A percentile compares a stretch with the other conserved stretches of the same genome.
phyloP scores from a whole-genome alignment of 1,139 yeast species.

The Zhuliangozyma parablackwelliae region DNA sequence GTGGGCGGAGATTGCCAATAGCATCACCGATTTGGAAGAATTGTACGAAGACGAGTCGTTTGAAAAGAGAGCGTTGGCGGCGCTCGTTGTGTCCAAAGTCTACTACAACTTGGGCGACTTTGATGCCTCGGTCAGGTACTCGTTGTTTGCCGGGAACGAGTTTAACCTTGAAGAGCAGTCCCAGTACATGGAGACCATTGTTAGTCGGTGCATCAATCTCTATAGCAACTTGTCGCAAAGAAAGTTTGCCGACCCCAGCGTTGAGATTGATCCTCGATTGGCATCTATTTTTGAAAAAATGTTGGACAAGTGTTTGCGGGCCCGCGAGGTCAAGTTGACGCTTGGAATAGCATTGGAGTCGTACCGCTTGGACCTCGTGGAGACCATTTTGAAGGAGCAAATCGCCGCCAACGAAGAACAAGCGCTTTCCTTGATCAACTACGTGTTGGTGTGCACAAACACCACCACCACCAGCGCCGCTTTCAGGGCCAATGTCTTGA shows the following conservation, averaged over 20 bases:
- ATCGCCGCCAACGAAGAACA: conserved; percentile 35
- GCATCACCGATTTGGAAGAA: conserved; percentile 81
- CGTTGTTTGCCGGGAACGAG: conserved; percentile 77
- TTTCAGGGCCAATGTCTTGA: conserved; percentile 64
- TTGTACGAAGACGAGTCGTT: conserved; percentile 81
- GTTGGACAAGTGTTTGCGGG: conserved; percentile 72
- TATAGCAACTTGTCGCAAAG: conserved; percentile 66
- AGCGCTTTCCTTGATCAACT: conserved; percentile 58
- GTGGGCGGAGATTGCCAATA: conserved; percentile 97
- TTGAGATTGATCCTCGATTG: conserved; percentile 58
- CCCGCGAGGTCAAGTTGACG: conserved; percentile 75
- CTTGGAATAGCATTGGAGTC: conserved; percentile 90
- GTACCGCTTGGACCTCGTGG: conserved; percentile 77
- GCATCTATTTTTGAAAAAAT: conserved; percentile 74
- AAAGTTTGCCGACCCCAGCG: conserved; percentile 39
- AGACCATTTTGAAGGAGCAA: conserved; percentile 51
- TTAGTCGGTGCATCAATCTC: conserved; percentile 83
- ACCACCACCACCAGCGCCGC: conserved; percentile 54
- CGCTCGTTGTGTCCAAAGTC: conserved; percentile 87
- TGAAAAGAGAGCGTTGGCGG: conserved; percentile 78
- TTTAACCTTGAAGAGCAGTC: conserved; percentile 71
- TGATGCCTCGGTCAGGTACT: conserved; percentile 84
- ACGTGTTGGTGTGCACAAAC: conserved; percentile 73
- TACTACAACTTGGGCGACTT: conserved; percentile 95
- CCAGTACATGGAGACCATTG: conserved; percentile 92